phyloP scores from a whole-genome alignment of 2,329 filamentous ascomycete genomes.

The Didymella exigua region DNA sequence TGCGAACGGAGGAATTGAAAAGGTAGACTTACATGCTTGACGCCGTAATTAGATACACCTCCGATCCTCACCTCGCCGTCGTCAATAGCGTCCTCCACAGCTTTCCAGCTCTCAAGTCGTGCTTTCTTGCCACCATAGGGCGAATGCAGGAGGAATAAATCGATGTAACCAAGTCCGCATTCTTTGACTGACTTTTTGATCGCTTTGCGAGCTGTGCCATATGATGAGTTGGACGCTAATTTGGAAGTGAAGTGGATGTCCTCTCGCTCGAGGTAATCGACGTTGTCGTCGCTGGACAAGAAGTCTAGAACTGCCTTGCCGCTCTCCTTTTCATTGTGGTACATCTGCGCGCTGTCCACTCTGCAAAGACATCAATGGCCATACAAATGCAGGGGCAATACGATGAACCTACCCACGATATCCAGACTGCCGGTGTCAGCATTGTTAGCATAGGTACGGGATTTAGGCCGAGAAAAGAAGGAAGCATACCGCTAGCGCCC shows the following conservation, averaged over 20 bases:
- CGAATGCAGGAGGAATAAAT: conserved; percentile 79
- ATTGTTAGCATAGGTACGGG: conserved; percentile 8
- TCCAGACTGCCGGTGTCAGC: conserved; percentile 48
- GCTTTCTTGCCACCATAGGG: conserved; percentile 75
- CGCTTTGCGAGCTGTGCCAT: conserved; percentile 69
- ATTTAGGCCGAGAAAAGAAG: conserved; percentile 18
- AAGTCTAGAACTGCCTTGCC: conserved; percentile 68
- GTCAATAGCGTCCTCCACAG: conserved; percentile 75
- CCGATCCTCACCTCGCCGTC: conserved; percentile 73
- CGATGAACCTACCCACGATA: conserved; percentile 50
- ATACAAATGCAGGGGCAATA: conserved; percentile 17
- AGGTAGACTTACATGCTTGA: conserved; percentile 67
- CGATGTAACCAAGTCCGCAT: conserved; percentile 74
- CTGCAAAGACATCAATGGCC: conserved; percentile 38
- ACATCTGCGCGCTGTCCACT: conserved; percentile 66
- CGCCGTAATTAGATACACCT: conserved; percentile 80
- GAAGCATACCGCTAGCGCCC: conserved; percentile 59
- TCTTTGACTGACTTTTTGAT: conserved; percentile 69
- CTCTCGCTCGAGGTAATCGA: conserved; percentile 62
- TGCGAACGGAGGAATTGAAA: not conserved
- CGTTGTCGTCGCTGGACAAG: conserved; percentile 56
- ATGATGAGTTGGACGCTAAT: conserved; percentile 69
- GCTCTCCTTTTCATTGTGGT: conserved; percentile 73
- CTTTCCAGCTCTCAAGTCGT: conserved; percentile 74
- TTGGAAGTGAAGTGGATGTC: conserved; percentile 84